Base-by-base conservation (phyloP, 805 yeast genomes). In the Kuraishia ogatae region DNA sequence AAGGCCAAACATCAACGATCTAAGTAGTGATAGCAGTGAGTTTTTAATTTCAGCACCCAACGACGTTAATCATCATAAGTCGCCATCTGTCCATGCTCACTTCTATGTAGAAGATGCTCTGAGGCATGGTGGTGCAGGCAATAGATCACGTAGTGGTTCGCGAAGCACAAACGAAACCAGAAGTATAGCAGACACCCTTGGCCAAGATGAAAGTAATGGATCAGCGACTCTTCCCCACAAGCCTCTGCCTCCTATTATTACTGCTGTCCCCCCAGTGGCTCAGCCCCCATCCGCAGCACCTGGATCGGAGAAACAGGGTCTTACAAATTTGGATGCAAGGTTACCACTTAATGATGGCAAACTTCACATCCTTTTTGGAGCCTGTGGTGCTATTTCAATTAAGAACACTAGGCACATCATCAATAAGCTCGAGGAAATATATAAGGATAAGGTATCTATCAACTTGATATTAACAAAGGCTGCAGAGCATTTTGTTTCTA, bases 81-180 rank as follows among this genome's bases (percentile, higher is more conserved):
- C 78, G 21, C 77, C 87, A 19, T 79, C 88, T 0, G 84, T 85
- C 58, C 96, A 88, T 69, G 91, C 94, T 0, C 96, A 87, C 68
- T 88, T 88, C 65, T 79, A 78, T 60, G 83, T 82, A 10, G 87
- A 84, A 58, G 92, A 87, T 55, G 75, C 85, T 1, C 65, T 82
- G n/a, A 84, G 81, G 62, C 84, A 78, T 61, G 61, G 71, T 53
- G 73, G 72, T 4, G 65, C 68, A 2, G 62, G 71, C 17, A 66
- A 67, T 8, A 64, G 77, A 52, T 66, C 70, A 1, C 61, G 72
- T 23, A 66, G 71, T 49, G 67, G 69, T 1, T 69, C 72, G 5
- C 61, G 62, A 3, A 64, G 70, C 15, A 64, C 67, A 0, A 57
- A 58, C n/a, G 71, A 67, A 46, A 58, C 64, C 2, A 54, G 62